Conservation (phyloP, 257 asterid species). For the Anisodus tanguticus region DNA sequence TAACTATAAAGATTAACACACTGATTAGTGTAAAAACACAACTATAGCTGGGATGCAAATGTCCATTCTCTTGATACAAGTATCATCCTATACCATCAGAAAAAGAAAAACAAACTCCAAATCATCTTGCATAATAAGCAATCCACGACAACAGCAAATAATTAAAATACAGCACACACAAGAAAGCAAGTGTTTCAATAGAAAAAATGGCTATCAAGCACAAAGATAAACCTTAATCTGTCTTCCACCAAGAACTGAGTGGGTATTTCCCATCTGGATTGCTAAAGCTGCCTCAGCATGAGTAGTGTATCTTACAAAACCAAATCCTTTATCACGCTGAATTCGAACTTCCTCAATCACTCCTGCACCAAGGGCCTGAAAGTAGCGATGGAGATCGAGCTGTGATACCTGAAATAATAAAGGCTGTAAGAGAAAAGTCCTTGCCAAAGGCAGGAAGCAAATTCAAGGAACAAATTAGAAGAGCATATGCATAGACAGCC, state of each 20-base stretch:
- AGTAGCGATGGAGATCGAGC: conserved; percentile 89
- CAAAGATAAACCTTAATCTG: conserved; percentile 71
- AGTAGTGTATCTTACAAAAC: conserved; percentile 82
- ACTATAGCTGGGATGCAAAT: neutral
- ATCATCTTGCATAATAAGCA: neutral
- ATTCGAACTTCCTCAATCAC: conserved; percentile 91
- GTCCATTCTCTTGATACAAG: neutral
- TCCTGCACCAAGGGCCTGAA: conserved; percentile 88
- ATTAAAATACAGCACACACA: neutral
- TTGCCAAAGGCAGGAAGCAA: conserved; percentile 26
- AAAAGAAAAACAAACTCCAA: neutral
- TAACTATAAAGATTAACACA: neutral
- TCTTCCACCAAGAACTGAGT: conserved; percentile 70
- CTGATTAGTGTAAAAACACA: neutral
- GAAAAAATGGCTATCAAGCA: neutral
- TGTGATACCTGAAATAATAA: conserved; percentile 68
- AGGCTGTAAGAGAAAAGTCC: neutral
- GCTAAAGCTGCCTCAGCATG: conserved; percentile 93
- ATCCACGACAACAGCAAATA: neutral
- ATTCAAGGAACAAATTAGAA: neutral
- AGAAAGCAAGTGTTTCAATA: neutral
- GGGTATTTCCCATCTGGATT: conserved; percentile 81
- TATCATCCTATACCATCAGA: neutral
- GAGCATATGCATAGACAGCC: neutral
- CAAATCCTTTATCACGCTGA: conserved; percentile 95